phyloP scores from a whole-genome alignment of 257 asterid genomes.

The Anisodus tanguticus region DNA sequence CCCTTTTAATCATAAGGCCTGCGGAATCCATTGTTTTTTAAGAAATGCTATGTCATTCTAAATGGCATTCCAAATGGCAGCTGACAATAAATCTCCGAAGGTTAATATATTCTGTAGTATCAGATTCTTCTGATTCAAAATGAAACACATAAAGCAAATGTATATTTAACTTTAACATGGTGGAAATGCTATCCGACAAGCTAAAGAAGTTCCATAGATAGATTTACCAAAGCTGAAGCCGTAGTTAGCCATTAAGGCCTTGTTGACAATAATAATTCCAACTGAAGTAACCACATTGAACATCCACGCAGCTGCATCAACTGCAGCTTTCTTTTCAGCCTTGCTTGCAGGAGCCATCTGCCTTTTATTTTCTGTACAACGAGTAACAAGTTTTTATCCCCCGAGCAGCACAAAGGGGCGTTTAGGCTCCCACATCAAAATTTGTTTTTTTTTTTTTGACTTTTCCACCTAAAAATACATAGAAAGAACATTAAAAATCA shows the following conservation, averaged over 20 bases:
- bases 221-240: constrained; percentile 91
- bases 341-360: constrained; percentile 79
- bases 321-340: constrained; percentile 92
- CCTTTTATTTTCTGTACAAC: constrained; percentile 27
- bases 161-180: not conserved
- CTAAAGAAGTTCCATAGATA: constrained; percentile 19
- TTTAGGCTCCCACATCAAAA: constrained; percentile 45
- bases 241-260: constrained; percentile 91
- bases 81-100: too few relatives aligned
- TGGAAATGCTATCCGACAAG: not conserved
- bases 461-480: constrained; percentile 28
- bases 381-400: constrained; percentile 47
- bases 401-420: constrained; percentile 44
- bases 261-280: constrained; percentile 87
- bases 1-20: too few relatives aligned
- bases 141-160: not conserved
- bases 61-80: too few relatives aligned
- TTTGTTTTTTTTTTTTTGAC: constrained; percentile 18
- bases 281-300: constrained; percentile 95
- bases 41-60: too few relatives aligned
- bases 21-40: too few relatives aligned
- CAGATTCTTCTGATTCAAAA: not conserved
- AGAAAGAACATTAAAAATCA: constrained; percentile 1
- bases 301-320: constrained; percentile 89
- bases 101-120: not conserved